Evolutionary conservation across 306 rosid genomes (phyloP).

Genomic region (Cucumis hystrix): DNA sequence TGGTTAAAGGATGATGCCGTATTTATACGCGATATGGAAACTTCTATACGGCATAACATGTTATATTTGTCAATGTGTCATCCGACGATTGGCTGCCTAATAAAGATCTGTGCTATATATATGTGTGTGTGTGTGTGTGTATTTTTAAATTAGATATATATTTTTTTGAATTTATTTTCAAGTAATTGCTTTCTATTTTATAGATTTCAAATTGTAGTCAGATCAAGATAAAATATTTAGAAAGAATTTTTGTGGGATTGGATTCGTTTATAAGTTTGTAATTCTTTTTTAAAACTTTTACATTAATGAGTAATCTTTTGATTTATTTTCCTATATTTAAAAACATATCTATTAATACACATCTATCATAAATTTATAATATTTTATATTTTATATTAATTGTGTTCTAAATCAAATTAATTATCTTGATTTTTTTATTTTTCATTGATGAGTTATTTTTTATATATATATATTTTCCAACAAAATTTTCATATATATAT

Average conservation of each 20-base stretch:
- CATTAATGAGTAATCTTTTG: too few species aligned
- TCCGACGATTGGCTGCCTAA: neutral
- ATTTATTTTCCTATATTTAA: too few species aligned
- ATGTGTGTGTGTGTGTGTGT: too few species aligned
- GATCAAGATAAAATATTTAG: neutral
- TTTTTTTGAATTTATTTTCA: neutral
- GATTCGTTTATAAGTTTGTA: neutral
- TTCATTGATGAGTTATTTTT: too few species aligned
- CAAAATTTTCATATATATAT: too few species aligned
- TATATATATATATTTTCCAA: too few species aligned
- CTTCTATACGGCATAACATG: neutral
- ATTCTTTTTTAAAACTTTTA: too few species aligned
- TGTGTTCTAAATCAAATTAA: too few species aligned
- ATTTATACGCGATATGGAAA: neutral
- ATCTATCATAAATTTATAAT: too few species aligned
- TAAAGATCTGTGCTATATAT: neutral
- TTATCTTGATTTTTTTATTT: too few species aligned
- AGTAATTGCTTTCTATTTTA: neutral
- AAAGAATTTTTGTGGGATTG: neutral
- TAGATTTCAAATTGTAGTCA: neutral
- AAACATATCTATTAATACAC: too few species aligned
- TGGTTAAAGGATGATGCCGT: neutral
- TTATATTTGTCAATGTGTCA: neutral
- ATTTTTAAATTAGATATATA: neutral
- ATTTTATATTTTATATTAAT: too few species aligned